Base-by-base conservation (phyloP, 2,329 filamentous ascomycete species). In the Cladosporium velox region DNA sequence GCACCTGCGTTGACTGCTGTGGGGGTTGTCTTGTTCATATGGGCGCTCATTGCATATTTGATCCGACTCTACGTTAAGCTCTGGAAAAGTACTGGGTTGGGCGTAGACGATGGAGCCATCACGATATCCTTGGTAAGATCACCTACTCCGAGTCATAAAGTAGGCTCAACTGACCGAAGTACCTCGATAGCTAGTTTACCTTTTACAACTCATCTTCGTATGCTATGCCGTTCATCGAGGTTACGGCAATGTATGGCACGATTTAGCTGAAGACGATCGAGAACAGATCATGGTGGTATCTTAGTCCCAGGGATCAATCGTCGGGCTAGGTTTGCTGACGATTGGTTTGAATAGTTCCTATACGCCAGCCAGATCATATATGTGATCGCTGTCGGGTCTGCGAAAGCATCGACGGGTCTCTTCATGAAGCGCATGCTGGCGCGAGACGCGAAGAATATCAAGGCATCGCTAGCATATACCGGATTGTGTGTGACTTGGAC, bases 331-430 rank as follows among this genome's bases (percentile, higher is more conserved):
- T 21, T 21, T 4, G 3, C 49, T 52, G 11, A 52, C 24, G 14
- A 1, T 15, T 8, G 28, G 4, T 1, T 2, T 30, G 8, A 3
- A 52, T 18, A 52, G 49, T 52, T 18, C 28, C 49, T 52, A 8
- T 52, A 52, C 24, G 49, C 49, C 24, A 52, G 49, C 3, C 64
- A 28, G 8, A 66, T 62, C 15, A 18, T 35, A 12, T 66, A 24
- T 26, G 60, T 26, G 18, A 15, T 35, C 11, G 38, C 26, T 66
- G 64, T 59, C 24, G 64, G 30, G 8, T 61, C 21, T 62, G 15
- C 44, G 61, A 47, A 44, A 32, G 28, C n/a, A 30, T 28, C 41
- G 15, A 32, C 55, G 5, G 32, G 26, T 24, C n/a, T 32, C 0
- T 30, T 30, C 26, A 32, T 52, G 18, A 52, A 61, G 57, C 41